Percentiles rank a stretch among this genome's conserved stretches.
These are phyloP conservation scores for Chenopodium suecicum DNA, from an alignment of 148 eudicot genomes.

Conservation along the genomic window DNA sequence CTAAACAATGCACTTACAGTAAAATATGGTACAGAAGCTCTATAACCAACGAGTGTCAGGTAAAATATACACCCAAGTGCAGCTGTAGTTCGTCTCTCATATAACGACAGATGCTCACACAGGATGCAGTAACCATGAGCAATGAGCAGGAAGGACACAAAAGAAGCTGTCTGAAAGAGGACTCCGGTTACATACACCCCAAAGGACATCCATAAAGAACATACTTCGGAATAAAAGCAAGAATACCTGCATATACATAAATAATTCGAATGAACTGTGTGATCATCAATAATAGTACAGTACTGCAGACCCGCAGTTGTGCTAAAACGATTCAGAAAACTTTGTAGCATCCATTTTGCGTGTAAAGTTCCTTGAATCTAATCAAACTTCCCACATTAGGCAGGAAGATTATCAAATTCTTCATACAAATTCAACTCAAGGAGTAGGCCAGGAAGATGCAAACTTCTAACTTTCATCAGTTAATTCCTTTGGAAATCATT, in stretches of 20 bases:
- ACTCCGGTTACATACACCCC: constrained; percentile 88
- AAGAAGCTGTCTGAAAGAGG: constrained; percentile 82
- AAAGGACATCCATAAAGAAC: constrained; percentile 96
- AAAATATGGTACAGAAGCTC: constrained; percentile 89
- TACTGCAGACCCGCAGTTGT: no score
- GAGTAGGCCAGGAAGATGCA: not conserved
- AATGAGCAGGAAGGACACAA: constrained; percentile 80
- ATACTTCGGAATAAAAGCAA: constrained; percentile 69
- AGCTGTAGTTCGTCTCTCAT: constrained; percentile 73
- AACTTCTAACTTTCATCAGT: not conserved
- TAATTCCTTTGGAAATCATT: not conserved
- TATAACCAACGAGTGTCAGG: constrained; percentile 87
- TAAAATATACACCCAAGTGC: constrained; percentile 77
- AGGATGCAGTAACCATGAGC: constrained; percentile 94
- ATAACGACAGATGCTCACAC: constrained; percentile 75
- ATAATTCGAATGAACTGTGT: not conserved
- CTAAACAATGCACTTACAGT: constrained; percentile 50
- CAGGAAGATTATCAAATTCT: not conserved
- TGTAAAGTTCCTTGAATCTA: not conserved
- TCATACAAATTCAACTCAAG: not conserved
- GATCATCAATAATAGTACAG: not conserved
- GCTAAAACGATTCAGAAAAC: no score
- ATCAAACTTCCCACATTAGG: not conserved
- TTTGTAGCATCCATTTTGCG: not conserved
- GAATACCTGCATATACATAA: constrained; percentile 60